Evolutionary conservation across 495 filamentous ascomycete species (phyloP).

Genomic region (Echria macrotheca): DNA sequence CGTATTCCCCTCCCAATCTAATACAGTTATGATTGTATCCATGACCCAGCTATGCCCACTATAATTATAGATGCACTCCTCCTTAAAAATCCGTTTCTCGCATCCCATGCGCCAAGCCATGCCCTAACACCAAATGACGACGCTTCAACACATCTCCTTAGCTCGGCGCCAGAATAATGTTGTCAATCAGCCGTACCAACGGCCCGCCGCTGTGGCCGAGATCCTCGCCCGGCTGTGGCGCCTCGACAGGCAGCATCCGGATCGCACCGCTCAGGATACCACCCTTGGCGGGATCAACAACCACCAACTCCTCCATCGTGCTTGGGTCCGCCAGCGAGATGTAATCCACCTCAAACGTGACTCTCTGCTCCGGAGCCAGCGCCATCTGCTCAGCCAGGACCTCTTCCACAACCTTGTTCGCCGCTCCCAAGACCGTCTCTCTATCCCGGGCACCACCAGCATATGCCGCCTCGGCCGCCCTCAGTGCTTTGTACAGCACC

Average conservation of each 20-base stretch:
- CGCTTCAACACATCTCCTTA: not conserved
- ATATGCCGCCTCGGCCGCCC: constrained; percentile 65
- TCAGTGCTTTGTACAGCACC: constrained; percentile 62
- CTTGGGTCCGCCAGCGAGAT: constrained; percentile 79
- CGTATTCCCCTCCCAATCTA: no score
- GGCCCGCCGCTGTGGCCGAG: constrained; percentile 64
- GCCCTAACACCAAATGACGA: constrained; percentile 1
- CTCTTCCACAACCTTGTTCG: constrained; percentile 46
- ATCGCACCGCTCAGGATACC: constrained; percentile 85
- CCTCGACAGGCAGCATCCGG: constrained; percentile 79
- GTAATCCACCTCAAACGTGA: constrained; percentile 80
- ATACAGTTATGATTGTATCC: no score
- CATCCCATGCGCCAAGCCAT: constrained; percentile 4
- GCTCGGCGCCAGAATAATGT: constrained; percentile 65
- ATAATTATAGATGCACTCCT: not conserved
- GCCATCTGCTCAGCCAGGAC: constrained; percentile 56
- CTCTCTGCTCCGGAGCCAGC: constrained; percentile 56
- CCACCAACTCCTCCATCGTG: constrained; percentile 68
- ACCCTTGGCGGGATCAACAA: constrained; percentile 59
- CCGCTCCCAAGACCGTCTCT: constrained; percentile 62
- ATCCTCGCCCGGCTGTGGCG: constrained; percentile 61
- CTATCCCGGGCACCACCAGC: constrained; percentile 43
- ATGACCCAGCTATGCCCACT: not conserved
- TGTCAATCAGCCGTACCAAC: constrained; percentile 84
- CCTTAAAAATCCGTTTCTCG: no score